Percentiles rank a stretch among this genome's conserved stretches.
These are phyloP conservation scores for Dactylellina sp. DNA, from an alignment of 2,329 filamentous ascomycete species.

Conservation along the genomic window DNA sequence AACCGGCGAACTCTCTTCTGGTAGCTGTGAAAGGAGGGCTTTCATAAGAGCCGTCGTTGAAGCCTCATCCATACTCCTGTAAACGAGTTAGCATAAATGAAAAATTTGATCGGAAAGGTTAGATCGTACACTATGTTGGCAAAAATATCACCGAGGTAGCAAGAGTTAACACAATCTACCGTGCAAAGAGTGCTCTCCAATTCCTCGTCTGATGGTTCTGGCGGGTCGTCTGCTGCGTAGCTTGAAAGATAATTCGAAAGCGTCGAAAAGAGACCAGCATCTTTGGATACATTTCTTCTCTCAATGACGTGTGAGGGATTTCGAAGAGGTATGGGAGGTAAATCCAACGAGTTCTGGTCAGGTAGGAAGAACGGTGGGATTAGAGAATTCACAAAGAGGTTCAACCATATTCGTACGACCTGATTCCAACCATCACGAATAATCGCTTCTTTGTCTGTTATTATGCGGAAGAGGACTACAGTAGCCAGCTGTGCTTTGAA, in stretches of 20 bases:
- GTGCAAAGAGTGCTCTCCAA: conserved; percentile 94
- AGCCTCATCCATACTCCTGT: conserved; percentile 47
- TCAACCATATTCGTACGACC: conserved; percentile 91
- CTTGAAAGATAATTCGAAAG: conserved; percentile 98
- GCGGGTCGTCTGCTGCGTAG: conserved; percentile 96
- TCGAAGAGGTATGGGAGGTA: conserved; percentile 87
- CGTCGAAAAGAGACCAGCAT: conserved; percentile 89
- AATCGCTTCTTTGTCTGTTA: conserved; percentile 83
- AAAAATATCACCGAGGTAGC: conserved; percentile 84
- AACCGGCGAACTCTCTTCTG: conserved; percentile 81
- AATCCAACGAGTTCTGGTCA: conserved; percentile 74
- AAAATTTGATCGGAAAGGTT: not conserved
- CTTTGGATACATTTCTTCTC: conserved; percentile 79
- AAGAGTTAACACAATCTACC: conserved; percentile 92
- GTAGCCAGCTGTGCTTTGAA: conserved; percentile 94
- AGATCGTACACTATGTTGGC: conserved; percentile 79
- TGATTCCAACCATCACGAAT: conserved; percentile 82
- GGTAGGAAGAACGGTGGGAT: conserved; percentile 81
- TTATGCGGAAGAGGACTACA: conserved; percentile 91
- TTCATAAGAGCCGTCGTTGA: conserved; percentile 70
- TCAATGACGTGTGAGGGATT: conserved; percentile 93
- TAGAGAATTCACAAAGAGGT: conserved; percentile 94
- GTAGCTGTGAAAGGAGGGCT: conserved; percentile 82
- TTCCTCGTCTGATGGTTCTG: conserved; percentile 96
- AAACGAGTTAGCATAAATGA: conserved; percentile 8